A percentile compares a stretch with the other conserved stretches of the same genome.
Evolutionary conservation across 192 early-diverging fungal genomes (phyloP).

Genomic region (Coemansia sp.): DNA sequence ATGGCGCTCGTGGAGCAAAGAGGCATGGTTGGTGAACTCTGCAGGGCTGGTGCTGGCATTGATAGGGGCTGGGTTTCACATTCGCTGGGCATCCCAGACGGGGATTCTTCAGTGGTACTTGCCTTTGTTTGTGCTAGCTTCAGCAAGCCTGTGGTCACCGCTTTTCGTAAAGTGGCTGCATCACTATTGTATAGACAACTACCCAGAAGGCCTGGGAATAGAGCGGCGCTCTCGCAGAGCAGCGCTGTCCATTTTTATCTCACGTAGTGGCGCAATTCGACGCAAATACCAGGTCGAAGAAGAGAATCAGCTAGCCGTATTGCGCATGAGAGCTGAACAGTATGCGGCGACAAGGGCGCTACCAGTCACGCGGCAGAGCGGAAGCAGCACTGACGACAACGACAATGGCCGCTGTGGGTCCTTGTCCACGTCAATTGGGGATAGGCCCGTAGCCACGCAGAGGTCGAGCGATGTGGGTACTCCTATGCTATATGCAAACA

Average conservation of each 20-base stretch:
- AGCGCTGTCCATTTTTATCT: slow-evolving; percentile 24
- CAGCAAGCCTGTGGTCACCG: slow-evolving; percentile 31
- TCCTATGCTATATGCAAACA: background rate
- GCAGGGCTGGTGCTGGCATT: slow-evolving; percentile 57
- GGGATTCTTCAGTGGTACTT: slow-evolving; percentile 52
- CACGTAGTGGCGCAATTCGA: slow-evolving; percentile 15
- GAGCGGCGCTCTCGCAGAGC: slow-evolving; percentile 25
- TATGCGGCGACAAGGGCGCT: slow-evolving; percentile 4
- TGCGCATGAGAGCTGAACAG: slow-evolving; percentile 16
- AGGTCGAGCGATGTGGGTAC: background rate
- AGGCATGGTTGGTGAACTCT: slow-evolving; percentile 65
- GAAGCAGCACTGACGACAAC: background rate
- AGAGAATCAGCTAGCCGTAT: slow-evolving; percentile 3
- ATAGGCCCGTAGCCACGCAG: background rate
- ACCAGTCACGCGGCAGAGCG: background rate
- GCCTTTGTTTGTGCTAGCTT: slow-evolving; percentile 42
- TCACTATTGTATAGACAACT: slow-evolving; percentile 29
- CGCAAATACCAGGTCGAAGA: slow-evolving; percentile 16
- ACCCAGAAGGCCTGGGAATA: slow-evolving; percentile 44
- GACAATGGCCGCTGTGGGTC: background rate
- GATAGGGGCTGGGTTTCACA: slow-evolving; percentile 58
- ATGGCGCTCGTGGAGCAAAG: slow-evolving; percentile 62
- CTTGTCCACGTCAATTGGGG: background rate
- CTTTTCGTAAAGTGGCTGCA: slow-evolving; percentile 19
- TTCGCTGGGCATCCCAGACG: slow-evolving; percentile 34